Percentiles rank a stretch among this genome's conserved stretches.
phyloP scores from a whole-genome alignment of 2,329 filamentous ascomycete genomes.

The Fusarium sp. region DNA sequence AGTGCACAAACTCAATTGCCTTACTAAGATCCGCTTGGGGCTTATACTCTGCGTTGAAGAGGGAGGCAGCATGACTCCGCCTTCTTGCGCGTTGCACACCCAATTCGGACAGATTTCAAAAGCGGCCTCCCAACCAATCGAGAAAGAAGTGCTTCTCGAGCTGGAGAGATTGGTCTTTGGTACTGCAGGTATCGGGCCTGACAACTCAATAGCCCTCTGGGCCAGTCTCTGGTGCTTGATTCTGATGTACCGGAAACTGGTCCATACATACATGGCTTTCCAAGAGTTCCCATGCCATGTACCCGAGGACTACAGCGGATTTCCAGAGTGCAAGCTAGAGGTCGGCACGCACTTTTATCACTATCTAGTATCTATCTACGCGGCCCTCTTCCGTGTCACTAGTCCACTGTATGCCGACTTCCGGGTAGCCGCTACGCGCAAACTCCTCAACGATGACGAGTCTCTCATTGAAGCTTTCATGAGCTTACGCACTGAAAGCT shows the following conservation, averaged over 20 bases:
- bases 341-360: constrained; percentile 49
- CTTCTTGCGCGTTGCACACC: constrained; percentile 48
- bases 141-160: constrained; percentile 45
- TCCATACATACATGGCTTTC: constrained; percentile 49
- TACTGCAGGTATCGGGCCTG: constrained; percentile 40
- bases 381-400: constrained; percentile 47
- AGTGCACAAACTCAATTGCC: constrained; percentile 47
- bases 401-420: constrained; percentile 49
- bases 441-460: constrained; percentile 44
- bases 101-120: constrained; percentile 50
- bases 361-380: constrained; percentile 49
- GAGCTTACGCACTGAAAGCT: constrained; percentile 49
- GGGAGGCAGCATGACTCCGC: constrained; percentile 42
- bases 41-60: constrained; percentile 46
- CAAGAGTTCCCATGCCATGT: constrained; percentile 50
- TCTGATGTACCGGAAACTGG: constrained; percentile 49
- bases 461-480: constrained; percentile 45
- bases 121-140: constrained; percentile 46
- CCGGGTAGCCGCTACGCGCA: constrained; percentile 41
- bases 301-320: constrained; percentile 48
- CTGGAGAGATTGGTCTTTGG: constrained; percentile 49
- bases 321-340: constrained; percentile 48
- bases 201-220: constrained; percentile 48
- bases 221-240: constrained; percentile 49
- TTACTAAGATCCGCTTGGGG: constrained; percentile 47